phyloP scores from a whole-genome alignment of 805 yeast species.

The Zygosaccharomyces rouxii region DNA sequence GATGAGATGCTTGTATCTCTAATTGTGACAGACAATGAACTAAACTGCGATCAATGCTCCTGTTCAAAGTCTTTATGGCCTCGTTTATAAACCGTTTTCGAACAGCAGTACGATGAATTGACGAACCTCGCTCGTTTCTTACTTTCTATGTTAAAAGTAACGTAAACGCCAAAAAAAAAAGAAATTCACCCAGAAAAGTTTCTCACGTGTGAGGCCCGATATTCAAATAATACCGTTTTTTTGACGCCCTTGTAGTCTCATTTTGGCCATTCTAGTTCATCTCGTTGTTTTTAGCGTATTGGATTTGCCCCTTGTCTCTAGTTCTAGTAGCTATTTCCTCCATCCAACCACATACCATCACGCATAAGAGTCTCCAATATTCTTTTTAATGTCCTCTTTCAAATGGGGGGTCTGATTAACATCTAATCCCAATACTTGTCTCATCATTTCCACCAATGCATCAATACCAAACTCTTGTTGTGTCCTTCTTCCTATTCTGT shows the following conservation, averaged over 20 bases:
- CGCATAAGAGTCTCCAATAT: slow-evolving; percentile 28
- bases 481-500: slow-evolving; percentile 30
- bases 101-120: background rate
- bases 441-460: slow-evolving; percentile 20
- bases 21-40: background rate
- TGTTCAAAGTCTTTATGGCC: background rate
- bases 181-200: slow-evolving; percentile 4
- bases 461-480: slow-evolving; percentile 25
- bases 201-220: background rate
- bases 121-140: background rate
- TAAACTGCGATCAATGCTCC: background rate
- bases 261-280: background rate
- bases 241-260: background rate
- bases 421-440: slow-evolving; percentile 20
- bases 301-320: background rate
- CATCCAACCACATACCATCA: background rate
- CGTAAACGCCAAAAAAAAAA: slow-evolving; percentile 1
- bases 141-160: background rate
- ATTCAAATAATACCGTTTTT: background rate
- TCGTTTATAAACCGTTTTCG: background rate
- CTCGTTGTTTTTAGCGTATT: background rate
- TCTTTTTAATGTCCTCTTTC: slow-evolving; percentile 20
- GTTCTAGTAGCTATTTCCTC: too few relatives aligned
- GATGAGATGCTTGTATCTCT: background rate
- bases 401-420: slow-evolving; percentile 16